Conservation (phyloP, 139 green algal species). For the Tetradesmus lagerheimii region DNA sequence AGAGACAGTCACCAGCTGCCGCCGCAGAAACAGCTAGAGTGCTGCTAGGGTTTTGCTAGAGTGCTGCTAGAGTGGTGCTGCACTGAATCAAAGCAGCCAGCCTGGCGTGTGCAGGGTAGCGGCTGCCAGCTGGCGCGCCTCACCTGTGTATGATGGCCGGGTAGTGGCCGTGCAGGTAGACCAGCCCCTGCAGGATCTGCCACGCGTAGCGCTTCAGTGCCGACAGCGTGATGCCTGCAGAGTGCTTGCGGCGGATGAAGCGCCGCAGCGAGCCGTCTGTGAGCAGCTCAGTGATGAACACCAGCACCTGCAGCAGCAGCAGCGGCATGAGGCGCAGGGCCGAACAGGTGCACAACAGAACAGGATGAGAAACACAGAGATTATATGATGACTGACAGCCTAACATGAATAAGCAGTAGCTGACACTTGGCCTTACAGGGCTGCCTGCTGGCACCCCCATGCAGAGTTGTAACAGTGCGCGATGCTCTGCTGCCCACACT, state of each 20-base stretch:
- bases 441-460: too few relatives aligned
- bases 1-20: too few relatives aligned
- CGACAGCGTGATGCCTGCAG: conserved; percentile 78
- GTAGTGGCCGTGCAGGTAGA: conserved; percentile 95
- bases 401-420: not conserved
- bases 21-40: too few relatives aligned
- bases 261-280: conserved; percentile 88
- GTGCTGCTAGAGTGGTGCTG: too few relatives aligned
- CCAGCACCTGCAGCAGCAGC: conserved; percentile 80
- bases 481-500: too few relatives aligned
- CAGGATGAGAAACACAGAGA: too few relatives aligned
- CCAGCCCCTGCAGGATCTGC: conserved; percentile 96
- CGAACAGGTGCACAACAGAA: not conserved
- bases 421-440: not conserved
- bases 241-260: conserved; percentile 39
- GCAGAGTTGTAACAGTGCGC: too few relatives aligned
- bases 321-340: not conserved
- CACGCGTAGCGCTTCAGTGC: conserved; percentile 93
- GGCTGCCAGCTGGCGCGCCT: too few relatives aligned
- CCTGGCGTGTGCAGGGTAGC: too few relatives aligned
- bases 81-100: too few relatives aligned
- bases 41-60: too few relatives aligned
- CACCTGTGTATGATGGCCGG: conserved; percentile 69
- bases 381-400: too few relatives aligned
- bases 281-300: conserved; percentile 99